Base-by-base conservation (phyloP, 768 basidiomycete species). In the Tulasnella sp. region DNA sequence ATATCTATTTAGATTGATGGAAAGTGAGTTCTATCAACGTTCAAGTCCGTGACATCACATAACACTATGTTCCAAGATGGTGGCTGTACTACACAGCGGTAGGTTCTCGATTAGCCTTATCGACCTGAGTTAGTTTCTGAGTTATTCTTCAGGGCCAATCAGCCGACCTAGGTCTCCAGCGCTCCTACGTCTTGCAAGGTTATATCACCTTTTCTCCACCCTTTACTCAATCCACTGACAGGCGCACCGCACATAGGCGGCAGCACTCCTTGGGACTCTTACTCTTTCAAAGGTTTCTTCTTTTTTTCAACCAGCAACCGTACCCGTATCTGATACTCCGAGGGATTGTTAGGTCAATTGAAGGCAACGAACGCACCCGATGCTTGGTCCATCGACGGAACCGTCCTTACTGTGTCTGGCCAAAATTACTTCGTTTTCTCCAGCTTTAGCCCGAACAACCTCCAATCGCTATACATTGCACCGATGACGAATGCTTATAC, bases 331-430 rank as follows among this genome's bases (percentile, higher is more conserved):
- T 44, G 12, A 42, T 50, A n/a, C 20, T 28, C 34, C 28, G 64
- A 14, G 24, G 42, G 12, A 4, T 22, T 75, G 3, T 11, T 50
- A 75, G 74, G 74, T 44, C 74, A 75, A 75, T 16, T 75, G 14
- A 75, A 75, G 74, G 74, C 74, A 37, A 75, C 74, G 12, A 75
- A 75, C 74, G 74, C 74, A 42, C 74, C 74, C n/a, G 74, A 75
- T 75, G 74, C 74, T 41, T 75, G 74, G 74, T 75, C 74, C 20
- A 75, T 75, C 74, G 74, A 75, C 18, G 74, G 74, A 44, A 75
- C 74, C 37, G 74, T 75, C 74, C 48, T 75, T 9, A 75, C 74
- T 16, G 74, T 75, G 16, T n/a, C 22, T 40, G 74, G 74, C 8
- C 3, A 40, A n/a, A 42, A 44, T 31, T 75, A 75, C 40, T 75